Base-by-base conservation (phyloP, 1,284 basidiomycete species). In the Polyporus tsugae region DNA sequence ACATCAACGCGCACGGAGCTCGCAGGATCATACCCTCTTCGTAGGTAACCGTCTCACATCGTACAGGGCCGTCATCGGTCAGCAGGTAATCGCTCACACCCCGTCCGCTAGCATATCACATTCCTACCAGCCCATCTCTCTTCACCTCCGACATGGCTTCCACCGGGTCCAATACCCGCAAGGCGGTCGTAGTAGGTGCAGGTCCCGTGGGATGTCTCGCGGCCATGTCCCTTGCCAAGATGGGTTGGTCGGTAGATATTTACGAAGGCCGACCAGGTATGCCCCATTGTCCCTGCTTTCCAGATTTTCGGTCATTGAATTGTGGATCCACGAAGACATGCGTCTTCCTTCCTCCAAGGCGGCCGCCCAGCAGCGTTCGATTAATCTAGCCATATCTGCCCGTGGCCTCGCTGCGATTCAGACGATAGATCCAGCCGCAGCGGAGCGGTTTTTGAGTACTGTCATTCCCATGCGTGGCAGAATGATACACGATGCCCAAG, bases 381-480 rank as follows among this genome's bases (percentile, higher is more conserved):
- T 99, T 83, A 99, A 99, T 83, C 87, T 99, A 63, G 97, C 97
- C 42, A 95, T 99, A 72, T 98, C 96, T 22, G 90, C 95, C 68
- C 90, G 97, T 64, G 97, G 97, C 69, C 91, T 99, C 66, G 89
- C 92, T 72, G 97, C 97, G 41, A 84, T 99, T 55, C 85, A 91
- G 74, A 89, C 90, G 62, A 89, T 99, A 73, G 91, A 95, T 80
- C 86, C 92, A 35, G 87, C 85, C 44, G 85, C 93, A 62, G 91
- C 93, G 35, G 86, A 91, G 70, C 85, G 90, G 66, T 93, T 98
- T 74, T 82, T 98, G 72, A 81, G 90, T 72, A 87, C 91, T 57
- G 91, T 92, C 36, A 96, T 99, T 80, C 96, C 97, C 71, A 98
- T 99, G 96, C 90, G 88, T 71, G 96, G 94, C 39, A 87, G 98